Conservation (phyloP, 2,329 filamentous ascomycete genomes). For the Botrytis squamosa region DNA sequence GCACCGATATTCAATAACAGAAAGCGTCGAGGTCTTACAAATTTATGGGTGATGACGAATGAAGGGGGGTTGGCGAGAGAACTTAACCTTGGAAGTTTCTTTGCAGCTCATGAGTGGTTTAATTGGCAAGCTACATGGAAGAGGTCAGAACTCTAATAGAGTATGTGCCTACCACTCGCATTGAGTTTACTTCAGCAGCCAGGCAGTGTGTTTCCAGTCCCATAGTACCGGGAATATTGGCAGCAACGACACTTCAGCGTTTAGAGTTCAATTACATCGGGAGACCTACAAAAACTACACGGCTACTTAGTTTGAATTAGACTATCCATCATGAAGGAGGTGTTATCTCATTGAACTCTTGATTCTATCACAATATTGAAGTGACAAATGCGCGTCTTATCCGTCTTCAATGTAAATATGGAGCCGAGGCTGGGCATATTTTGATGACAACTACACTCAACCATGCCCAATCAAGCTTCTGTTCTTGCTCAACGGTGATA, state of each 20-base stretch:
- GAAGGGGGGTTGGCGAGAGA: neutral
- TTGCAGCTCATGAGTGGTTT: neutral
- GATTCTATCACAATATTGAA: neutral
- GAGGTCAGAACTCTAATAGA: neutral
- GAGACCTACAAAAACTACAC: neutral
- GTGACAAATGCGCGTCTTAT: neutral
- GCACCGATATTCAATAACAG: neutral
- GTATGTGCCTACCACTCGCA: neutral
- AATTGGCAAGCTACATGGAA: neutral
- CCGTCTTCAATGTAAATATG: neutral
- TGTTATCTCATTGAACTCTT: neutral
- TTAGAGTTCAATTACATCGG: neutral
- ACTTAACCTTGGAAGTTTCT: neutral
- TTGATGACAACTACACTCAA: neutral
- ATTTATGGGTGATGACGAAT: neutral
- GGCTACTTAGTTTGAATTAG: neutral
- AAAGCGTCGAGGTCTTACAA: neutral
- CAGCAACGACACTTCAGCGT: neutral
- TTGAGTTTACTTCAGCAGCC: too few species aligned
- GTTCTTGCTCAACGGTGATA: neutral
- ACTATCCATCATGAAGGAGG: fast-evolving
- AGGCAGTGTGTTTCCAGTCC: fast-evolving
- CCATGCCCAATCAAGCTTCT: neutral
- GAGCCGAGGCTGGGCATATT: neutral
- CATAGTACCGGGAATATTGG: neutral